These are phyloP conservation scores for Pythium phragmitis DNA, from an alignment of 352 stramenopile species.

Conservation along the genomic window DNA sequence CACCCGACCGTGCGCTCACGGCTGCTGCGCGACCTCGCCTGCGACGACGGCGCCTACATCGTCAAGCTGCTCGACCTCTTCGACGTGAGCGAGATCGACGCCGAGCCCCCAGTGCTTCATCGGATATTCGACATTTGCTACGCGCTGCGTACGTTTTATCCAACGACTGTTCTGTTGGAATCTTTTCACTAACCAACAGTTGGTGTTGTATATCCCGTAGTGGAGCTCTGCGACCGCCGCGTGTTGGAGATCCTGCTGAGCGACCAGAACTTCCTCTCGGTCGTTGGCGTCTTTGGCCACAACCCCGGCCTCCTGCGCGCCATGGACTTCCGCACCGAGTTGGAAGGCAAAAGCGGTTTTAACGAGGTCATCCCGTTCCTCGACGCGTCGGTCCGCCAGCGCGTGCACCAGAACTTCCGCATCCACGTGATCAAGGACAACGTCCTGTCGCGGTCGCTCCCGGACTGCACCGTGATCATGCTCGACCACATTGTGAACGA, in stretches of 20 bases:
- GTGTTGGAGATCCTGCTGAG: conserved; percentile 71
- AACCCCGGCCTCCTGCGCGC: conserved; percentile 73
- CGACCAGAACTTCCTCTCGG: conserved; percentile 78
- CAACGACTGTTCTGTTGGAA: neutral
- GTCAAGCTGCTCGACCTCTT: conserved; percentile 76
- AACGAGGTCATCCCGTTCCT: conserved; percentile 78
- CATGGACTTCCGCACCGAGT: conserved; percentile 68
- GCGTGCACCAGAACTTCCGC: conserved; percentile 84
- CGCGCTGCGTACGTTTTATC: conserved; percentile 40
- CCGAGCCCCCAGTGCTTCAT: conserved; percentile 56
- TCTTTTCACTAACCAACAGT: too few relatives aligned
- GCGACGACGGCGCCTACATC: conserved; percentile 66
- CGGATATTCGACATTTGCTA: conserved; percentile 81
- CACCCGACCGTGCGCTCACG: conserved; percentile 54
- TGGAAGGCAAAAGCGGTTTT: conserved; percentile 63
- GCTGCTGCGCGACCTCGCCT: conserved; percentile 45
- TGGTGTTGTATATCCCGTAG: too few relatives aligned
- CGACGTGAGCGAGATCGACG: conserved; percentile 65
- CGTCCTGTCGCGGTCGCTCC: conserved; percentile 71
- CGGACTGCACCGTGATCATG: conserved; percentile 73
- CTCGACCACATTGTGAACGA: conserved; percentile 83
- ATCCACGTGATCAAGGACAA: conserved; percentile 90
- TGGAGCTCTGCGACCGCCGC: conserved; percentile 69
- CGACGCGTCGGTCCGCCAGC: conserved; percentile 55
- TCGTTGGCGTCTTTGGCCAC: conserved; percentile 79